Conservation (phyloP, 192 early-diverging fungal species). For the Kickxella alabastrina region DNA sequence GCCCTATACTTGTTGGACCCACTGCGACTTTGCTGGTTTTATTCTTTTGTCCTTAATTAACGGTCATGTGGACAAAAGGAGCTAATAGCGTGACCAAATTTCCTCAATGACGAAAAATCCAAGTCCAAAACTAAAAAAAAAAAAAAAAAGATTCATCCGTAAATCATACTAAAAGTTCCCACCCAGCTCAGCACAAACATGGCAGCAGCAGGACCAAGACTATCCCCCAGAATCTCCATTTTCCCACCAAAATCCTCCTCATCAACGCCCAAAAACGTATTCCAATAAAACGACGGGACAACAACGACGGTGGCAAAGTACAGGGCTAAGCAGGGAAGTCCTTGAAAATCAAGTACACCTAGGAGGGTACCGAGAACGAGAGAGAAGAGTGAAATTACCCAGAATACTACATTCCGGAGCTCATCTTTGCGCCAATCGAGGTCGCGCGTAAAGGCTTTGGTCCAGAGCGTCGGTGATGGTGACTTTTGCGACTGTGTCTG, state of each 20-base stretch:
- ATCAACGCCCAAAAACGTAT: slow-evolving; percentile 32
- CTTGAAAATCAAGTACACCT: slow-evolving; percentile 27
- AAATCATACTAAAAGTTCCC: slow-evolving; percentile 20
- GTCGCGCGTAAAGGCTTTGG: slow-evolving; percentile 41
- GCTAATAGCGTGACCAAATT: neutral
- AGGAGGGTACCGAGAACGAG: slow-evolving; percentile 16
- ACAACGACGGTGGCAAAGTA: slow-evolving; percentile 28
- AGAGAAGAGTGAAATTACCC: slow-evolving; percentile 32
- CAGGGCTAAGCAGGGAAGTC: slow-evolving; percentile 24
- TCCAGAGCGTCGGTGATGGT: slow-evolving; percentile 33
- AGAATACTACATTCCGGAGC: slow-evolving; percentile 37
- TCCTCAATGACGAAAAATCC: neutral
- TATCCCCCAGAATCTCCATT: slow-evolving; percentile 48
- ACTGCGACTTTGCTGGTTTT: too few species aligned
- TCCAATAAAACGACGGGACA: slow-evolving; percentile 39
- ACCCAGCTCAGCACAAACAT: slow-evolving; percentile 39
- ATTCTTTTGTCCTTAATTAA: too few species aligned
- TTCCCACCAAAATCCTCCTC: slow-evolving; percentile 49
- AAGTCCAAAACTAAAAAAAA: neutral
- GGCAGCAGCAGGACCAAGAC: slow-evolving; percentile 35
- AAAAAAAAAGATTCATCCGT: neutral
- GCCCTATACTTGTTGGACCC: neutral
- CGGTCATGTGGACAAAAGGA: too few species aligned
- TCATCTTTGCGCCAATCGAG: slow-evolving; percentile 47
- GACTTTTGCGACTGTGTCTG: too few species aligned